Evolutionary conservation across 1,139 yeast species (phyloP).

Genomic region (Chernovozyma sophiae-reginae): DNA sequence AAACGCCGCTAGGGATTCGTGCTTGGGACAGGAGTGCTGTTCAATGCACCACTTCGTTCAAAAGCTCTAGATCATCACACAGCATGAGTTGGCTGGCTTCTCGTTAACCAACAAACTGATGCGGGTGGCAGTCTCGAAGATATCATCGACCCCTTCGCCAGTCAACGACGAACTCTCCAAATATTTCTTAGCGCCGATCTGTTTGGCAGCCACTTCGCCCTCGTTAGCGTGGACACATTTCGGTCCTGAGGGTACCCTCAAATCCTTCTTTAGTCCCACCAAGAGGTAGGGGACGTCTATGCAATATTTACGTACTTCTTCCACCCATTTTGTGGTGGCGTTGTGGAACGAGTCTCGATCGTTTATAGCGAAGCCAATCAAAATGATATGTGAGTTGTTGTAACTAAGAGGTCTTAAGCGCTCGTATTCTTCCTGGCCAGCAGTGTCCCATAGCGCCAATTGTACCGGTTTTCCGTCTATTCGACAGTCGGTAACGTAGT

Average conservation of each 20-base stretch:
- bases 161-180: constrained; percentile 74
- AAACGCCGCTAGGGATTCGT: no score
- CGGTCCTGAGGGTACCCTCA: constrained; percentile 35
- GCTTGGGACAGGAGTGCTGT: no score
- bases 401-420: constrained; percentile 79
- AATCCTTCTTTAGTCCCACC: constrained; percentile 69
- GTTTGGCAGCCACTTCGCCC: constrained; percentile 58
- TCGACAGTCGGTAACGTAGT: constrained; percentile 88
- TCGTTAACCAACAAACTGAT: constrained; percentile 48
- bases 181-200: constrained; percentile 66
- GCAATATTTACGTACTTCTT: constrained; percentile 63
- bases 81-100: constrained; percentile 28
- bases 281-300: constrained; percentile 62
- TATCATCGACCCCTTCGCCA: constrained; percentile 81
- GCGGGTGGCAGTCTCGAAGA: constrained; percentile 72
- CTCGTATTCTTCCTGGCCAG: constrained; percentile 92
- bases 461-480: constrained; percentile 91
- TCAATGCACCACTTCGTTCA: not conserved
- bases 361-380: constrained; percentile 70
- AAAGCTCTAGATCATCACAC: constrained; percentile 15
- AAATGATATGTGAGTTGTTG: constrained; percentile 67
- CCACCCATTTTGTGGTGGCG: constrained; percentile 70
- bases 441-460: constrained; percentile 92
- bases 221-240: constrained; percentile 48
- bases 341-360: constrained; percentile 66